Evolutionary conservation across 352 stramenopile species (phyloP).

Genomic region (Pythium dissimile): DNA sequence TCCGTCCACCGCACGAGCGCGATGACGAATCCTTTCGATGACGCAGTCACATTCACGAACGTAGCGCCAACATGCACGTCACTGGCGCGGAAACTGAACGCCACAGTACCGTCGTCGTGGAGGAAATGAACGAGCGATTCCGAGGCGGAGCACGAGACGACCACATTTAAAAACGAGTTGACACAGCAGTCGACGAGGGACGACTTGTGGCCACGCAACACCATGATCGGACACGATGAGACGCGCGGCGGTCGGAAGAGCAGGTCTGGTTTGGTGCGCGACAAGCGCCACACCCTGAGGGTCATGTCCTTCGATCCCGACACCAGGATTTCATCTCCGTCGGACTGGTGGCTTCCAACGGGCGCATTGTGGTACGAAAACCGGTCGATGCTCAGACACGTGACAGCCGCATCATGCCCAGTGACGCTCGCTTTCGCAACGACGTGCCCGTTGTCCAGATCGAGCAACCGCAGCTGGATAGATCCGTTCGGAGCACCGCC

Average conservation of each 20-base stretch:
- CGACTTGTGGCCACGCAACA: slow-evolving; percentile 55
- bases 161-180: slow-evolving; percentile 59
- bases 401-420: slow-evolving; percentile 63
- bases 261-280: slow-evolving; percentile 63
- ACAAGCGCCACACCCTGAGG: slow-evolving; percentile 69
- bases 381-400: slow-evolving; percentile 67
- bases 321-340: slow-evolving; percentile 73
- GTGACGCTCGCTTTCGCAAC: slow-evolving; percentile 79
- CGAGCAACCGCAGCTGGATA: slow-evolving; percentile 69
- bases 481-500: slow-evolving; percentile 70
- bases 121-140: slow-evolving; percentile 69
- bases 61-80: slow-evolving; percentile 1
- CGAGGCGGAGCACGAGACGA: slow-evolving; percentile 53
- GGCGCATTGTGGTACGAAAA: slow-evolving; percentile 39
- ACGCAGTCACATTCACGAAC: slow-evolving; percentile 21
- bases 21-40: slow-evolving; percentile 65
- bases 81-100: slow-evolving; percentile 33
- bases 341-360: slow-evolving; percentile 29
- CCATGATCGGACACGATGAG: slow-evolving; percentile 57
- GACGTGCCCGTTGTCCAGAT: slow-evolving; percentile 80
- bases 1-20: slow-evolving; percentile 14
- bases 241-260: slow-evolving; percentile 72
- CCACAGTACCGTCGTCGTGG: slow-evolving; percentile 66
- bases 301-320: slow-evolving; percentile 69
- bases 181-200: slow-evolving; percentile 58